Base-by-base conservation (phyloP, 176 grass and related monocot genomes). In the Avena insularis region DNA sequence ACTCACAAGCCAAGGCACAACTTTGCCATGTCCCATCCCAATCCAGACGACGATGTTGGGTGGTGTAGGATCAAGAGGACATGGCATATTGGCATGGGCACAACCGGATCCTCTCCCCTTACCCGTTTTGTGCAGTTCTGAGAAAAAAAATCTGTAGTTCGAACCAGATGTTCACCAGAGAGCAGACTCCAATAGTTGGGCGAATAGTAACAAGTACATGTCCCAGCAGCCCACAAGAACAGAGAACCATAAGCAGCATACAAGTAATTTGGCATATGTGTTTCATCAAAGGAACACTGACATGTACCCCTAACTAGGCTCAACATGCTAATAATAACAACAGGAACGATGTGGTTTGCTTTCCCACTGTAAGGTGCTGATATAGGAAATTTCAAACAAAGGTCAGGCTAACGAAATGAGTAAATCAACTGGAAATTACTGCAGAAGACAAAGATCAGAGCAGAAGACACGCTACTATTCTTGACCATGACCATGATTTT, bases 11-110 rank as follows among this genome's bases (percentile, higher is more conserved):
- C 68, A 46, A 4, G 68, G 38, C 29, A 63, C 51, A 27, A 20
- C 79, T 46, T 75, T 55, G 84, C 65, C 64, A 33, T 83, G 73
- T 64, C 33, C 57, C 9, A 49, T 64, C 33, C 57, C 9, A 33
- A 43, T 27, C 84, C 33, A 38, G 58, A 83, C 21, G 47, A 78
- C 33, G 53, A 71, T 55, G 63, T 87, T 87, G 27, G 84, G 46
- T 72, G 38, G 15, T 21, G 61, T 25, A 71, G 61, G 88, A 71
- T 33, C 71, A 64, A 46, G 20, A 50, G 65, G 79, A 2, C 73
- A 75, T 48, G 46, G 23, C 62, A 31, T 65, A 59, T n/a, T 59
- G 17, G 57, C 46, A 53, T 58, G 35, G 70, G 19, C 35, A 40
- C 21, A 4, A 13, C 67, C 46, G 27, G 49, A 12, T 50, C 4